These are phyloP conservation scores for Neurospora sp. DNA, from an alignment of 495 filamentous ascomycete genomes.

Conservation along the genomic window DNA sequence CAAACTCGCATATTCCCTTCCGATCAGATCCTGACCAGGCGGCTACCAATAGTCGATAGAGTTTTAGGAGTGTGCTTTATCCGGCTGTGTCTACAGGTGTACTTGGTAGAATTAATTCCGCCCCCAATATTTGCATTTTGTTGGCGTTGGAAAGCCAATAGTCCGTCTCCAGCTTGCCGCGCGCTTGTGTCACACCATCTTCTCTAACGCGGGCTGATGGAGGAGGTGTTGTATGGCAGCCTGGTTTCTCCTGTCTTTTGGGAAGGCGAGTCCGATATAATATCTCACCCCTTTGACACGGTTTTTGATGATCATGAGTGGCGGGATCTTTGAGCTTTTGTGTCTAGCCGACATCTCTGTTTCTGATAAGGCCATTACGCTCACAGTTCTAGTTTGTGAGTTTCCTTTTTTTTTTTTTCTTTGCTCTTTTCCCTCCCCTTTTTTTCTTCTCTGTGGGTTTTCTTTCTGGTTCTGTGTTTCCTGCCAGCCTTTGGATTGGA, in stretches of 20 bases:
- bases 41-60: neutral
- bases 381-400: neutral
- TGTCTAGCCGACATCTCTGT: neutral
- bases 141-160: neutral
- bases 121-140: neutral
- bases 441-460: too few relatives aligned
- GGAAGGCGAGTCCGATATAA: neutral
- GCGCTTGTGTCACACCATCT: neutral
- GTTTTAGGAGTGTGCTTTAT: neutral
- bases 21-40: neutral
- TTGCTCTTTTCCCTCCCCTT: too few relatives aligned
- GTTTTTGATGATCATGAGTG: neutral
- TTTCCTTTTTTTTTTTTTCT: too few relatives aligned
- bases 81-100: neutral
- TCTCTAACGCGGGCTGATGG: neutral
- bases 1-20: neutral
- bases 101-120: neutral
- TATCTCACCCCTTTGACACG: neutral
- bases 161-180: neutral
- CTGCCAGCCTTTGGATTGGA: too few relatives aligned
- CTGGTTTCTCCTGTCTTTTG: neutral
- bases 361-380: neutral
- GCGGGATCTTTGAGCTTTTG: neutral
- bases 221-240: neutral
- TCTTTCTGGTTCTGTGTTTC: neutral